Conservation (phyloP, 2,329 filamentous ascomycete genomes). For the Verticillium albo-atrum region DNA sequence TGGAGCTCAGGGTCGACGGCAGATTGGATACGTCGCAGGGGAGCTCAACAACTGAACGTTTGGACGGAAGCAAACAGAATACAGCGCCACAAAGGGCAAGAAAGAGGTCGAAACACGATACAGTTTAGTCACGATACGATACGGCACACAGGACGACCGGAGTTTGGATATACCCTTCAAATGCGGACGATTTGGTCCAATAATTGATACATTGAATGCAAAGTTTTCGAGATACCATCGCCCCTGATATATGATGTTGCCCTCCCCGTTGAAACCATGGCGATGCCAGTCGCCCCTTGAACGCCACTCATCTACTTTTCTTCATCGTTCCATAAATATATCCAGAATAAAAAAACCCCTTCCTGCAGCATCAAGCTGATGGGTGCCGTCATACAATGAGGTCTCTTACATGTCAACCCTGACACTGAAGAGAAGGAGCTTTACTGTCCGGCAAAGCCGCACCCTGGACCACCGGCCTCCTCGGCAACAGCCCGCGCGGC, state of each 20-base stretch:
- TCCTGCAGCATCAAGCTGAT: background rate
- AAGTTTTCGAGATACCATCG: background rate
- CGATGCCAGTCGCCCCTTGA: slow-evolving; percentile 1
- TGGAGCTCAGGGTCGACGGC: slow-evolving; percentile 33
- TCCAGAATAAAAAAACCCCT: too few species aligned
- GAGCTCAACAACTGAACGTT: slow-evolving; percentile 35
- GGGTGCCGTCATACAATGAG: background rate
- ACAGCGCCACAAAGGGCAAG: too few species aligned
- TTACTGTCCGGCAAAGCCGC: slow-evolving; percentile 19
- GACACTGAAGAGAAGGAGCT: background rate
- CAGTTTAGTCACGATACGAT: too few species aligned
- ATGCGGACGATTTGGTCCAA: background rate
- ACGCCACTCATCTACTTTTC: background rate
- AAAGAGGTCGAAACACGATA: too few species aligned
- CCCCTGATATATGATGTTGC: background rate
- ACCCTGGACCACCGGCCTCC: slow-evolving; percentile 28
- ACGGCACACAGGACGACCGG: background rate
- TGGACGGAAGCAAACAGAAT: too few species aligned
- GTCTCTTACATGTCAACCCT: background rate
- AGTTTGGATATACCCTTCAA: background rate
- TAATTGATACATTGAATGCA: background rate
- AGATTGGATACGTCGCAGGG: slow-evolving; percentile 52
- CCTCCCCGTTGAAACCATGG: background rate
- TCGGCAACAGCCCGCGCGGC: slow-evolving; percentile 24
- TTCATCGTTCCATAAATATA: too few species aligned